Base-by-base conservation (phyloP, 73 alveolate genomes). In the Symbiodinium natans region DNA sequence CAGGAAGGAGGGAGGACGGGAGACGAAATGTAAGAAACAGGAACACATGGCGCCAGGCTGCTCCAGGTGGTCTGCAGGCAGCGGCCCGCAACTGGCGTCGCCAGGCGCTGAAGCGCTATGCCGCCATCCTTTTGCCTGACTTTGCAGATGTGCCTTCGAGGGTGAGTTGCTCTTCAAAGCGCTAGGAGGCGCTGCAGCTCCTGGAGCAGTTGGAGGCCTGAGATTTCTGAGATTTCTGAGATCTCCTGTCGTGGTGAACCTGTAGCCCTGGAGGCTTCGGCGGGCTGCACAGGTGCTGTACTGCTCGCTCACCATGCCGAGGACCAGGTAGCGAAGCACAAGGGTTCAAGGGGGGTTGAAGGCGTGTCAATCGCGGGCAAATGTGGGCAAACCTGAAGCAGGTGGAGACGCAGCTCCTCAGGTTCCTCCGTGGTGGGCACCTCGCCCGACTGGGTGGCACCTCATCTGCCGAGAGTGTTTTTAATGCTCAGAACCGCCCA, bases 271-370 rank as follows among this genome's bases (percentile, higher is more conserved):
- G 29, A 33, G 83, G 29, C 29, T 46, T n/a, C n/a, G n/a, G 59
- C 59, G 21, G 59, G 59, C 59, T 46, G 80, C 39, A 15, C 33
- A 25, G 95, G 95, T 6, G 95, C 48, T 36, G 77, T 89, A 31
- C 46, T 89, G 48, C 86, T 89, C 27, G 95, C 87, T 13, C 95
- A 89, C 86, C 95, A 89, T 68, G 95, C 95, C 31, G 86, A 89
- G 13, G 95, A 89, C 38, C 95, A 89, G 95, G 95, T 6, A 84
- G 56, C 33, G 1, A 43, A 3, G 8, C 38, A 36, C 1, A 0
- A 36, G 13, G 41, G 27, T 33, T 41, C 8, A 0, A 8, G 27
- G 8, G 31, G 71, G 41, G 27, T 31, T 41, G n/a, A 23, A 1
- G 21, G 48, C 2, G 31, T 41, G 25, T 63, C 10, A 8, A 4